These are phyloP conservation scores for Rubus parviflorus DNA, from an alignment of 306 rosid species.

Conservation along the genomic window DNA sequence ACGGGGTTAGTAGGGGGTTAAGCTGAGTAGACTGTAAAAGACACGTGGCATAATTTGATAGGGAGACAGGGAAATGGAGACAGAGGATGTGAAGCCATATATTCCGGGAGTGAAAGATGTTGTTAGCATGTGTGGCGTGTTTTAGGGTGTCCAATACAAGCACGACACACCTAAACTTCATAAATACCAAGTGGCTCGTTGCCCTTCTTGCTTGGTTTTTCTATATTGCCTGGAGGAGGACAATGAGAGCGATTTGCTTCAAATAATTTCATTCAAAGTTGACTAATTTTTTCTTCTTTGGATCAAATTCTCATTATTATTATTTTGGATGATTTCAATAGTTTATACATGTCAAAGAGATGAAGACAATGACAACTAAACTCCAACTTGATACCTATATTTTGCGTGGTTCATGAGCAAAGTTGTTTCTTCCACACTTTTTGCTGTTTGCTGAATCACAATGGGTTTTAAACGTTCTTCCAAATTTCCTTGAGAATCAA, in stretches of 20 bases:
- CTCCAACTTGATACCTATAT: not conserved
- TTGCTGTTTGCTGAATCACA: not conserved
- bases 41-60: too few species aligned
- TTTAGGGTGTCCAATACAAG: not conserved
- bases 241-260: not conserved
- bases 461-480: not conserved
- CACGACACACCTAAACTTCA: not conserved
- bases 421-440: not conserved
- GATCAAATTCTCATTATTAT: not conserved
- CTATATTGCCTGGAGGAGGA: not conserved
- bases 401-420: slow-evolving; percentile 5
- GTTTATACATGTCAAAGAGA: not conserved
- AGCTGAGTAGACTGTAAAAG: too few species aligned
- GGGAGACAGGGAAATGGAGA: too few species aligned
- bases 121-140: too few species aligned
- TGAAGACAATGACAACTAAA: not conserved
- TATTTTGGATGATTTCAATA: not conserved
- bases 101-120: too few species aligned
- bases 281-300: not conserved
- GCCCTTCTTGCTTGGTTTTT: not conserved
- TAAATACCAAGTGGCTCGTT: not conserved
- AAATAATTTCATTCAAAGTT: not conserved
- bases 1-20: too few species aligned
- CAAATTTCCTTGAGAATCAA: not conserved
- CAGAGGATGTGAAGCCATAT: too few species aligned